Conservation (phyloP, 257 asterid species). For the Leptodermis oblonga region DNA sequence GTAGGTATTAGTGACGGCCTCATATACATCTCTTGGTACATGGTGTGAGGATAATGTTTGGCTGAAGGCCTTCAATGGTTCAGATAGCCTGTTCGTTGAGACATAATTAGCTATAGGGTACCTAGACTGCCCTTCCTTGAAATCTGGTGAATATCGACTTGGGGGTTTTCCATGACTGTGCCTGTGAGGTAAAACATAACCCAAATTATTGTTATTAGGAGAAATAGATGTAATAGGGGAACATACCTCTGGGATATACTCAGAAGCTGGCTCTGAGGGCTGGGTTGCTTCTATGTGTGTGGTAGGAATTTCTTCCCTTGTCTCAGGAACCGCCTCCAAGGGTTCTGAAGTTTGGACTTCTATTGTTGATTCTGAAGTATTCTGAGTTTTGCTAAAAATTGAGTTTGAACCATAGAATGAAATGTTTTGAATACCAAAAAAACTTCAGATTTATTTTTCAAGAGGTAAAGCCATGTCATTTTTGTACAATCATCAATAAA, state of each 20-base stretch:
- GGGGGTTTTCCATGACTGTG: slow-evolving; percentile 3
- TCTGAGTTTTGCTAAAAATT: not conserved
- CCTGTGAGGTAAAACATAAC: not conserved
- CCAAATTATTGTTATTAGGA: not conserved
- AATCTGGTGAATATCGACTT: not conserved
- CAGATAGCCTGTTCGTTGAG: not conserved
- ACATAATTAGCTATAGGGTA: not conserved
- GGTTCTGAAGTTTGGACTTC: no score
- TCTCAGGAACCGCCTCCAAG: no score
- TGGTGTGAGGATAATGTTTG: not conserved
- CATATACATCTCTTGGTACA: not conserved
- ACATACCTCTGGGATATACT: not conserved
- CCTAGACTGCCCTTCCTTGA: not conserved
- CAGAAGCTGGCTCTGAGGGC: not conserved
- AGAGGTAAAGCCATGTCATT: slow-evolving; percentile 2
- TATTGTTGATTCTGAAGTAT: no score
- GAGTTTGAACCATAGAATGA: not conserved
- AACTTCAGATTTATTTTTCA: not conserved
- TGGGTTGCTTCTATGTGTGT: no score
- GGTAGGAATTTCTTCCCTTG: no score
- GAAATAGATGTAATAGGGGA: not conserved
- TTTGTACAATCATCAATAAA: slow-evolving; percentile 11
- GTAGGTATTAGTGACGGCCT: not conserved
- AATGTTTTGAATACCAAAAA: not conserved
- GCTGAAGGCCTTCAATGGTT: not conserved